phyloP scores from a whole-genome alignment of 148 eudicot genomes.

The Persicaria tinctoria region DNA sequence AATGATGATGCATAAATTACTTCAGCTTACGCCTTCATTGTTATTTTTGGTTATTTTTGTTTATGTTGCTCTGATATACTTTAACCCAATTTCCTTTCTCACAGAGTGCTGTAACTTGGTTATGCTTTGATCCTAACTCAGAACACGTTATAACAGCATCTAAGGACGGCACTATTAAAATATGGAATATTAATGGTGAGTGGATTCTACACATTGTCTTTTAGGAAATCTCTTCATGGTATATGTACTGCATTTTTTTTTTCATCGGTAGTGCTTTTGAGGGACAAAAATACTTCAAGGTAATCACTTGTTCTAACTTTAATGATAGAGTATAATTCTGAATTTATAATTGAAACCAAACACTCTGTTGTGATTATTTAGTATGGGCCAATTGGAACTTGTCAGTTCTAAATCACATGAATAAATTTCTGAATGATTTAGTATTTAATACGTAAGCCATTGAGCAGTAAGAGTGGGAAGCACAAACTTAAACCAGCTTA shows the following conservation, averaged over 20 bases:
- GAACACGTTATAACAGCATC: slow-evolving; percentile 91
- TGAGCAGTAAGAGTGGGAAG: no score
- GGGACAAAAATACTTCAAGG: background rate
- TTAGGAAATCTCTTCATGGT: background rate
- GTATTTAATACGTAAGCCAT: no score
- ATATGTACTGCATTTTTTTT: background rate
- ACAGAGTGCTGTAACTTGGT: slow-evolving; percentile 98
- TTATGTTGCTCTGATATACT: background rate
- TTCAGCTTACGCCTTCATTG: background rate
- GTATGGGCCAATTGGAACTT: background rate
- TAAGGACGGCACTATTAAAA: slow-evolving; percentile 89
- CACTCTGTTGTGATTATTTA: background rate
- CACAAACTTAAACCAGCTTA: no score
- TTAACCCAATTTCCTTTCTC: background rate
- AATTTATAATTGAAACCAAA: background rate
- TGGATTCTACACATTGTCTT: slow-evolving; percentile 3
- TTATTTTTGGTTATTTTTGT: background rate
- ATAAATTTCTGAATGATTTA: no score
- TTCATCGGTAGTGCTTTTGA: background rate
- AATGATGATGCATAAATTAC: no score
- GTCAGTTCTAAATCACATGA: no score
- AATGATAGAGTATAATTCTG: background rate
- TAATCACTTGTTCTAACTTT: background rate
- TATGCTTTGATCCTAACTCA: slow-evolving; percentile 85
- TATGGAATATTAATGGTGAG: slow-evolving; percentile 96